phyloP scores from a whole-genome alignment of 2,329 filamentous ascomycete genomes.

The Aspergillus ochraceus region DNA sequence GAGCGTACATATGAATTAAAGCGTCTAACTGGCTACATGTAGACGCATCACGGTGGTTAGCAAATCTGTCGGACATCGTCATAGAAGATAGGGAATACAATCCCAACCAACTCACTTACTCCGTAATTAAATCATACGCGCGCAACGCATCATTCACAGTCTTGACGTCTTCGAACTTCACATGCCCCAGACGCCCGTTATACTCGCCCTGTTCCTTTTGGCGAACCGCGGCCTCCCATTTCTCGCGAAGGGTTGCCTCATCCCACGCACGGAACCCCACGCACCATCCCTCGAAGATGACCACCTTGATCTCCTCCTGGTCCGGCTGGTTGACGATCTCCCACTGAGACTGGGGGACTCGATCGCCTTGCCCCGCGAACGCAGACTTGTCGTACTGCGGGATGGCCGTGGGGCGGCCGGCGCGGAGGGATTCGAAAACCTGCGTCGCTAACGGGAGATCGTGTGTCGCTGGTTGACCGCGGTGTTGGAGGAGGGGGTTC shows the following conservation, averaged over 20 bases:
- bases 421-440: slow-evolving; percentile 62
- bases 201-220: slow-evolving; percentile 52
- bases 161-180: slow-evolving; percentile 56
- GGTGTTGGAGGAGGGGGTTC: slow-evolving; percentile 76
- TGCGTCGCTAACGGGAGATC: slow-evolving; percentile 65
- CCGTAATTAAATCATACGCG: slow-evolving; percentile 60
- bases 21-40: slow-evolving; percentile 55
- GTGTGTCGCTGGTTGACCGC: slow-evolving; percentile 82
- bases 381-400: slow-evolving; percentile 84
- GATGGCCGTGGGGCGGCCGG: slow-evolving; percentile 57
- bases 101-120: slow-evolving; percentile 34
- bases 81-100: background rate
- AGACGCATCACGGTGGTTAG: slow-evolving; percentile 7
- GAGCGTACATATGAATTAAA: slow-evolving; percentile 61
- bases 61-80: background rate
- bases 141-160: slow-evolving; percentile 61
- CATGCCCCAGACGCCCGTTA: slow-evolving; percentile 53
- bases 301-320: slow-evolving; percentile 52
- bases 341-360: slow-evolving; percentile 65
- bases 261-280: slow-evolving; percentile 73
- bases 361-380: slow-evolving; percentile 74
- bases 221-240: slow-evolving; percentile 51
- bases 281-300: slow-evolving; percentile 90
- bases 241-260: slow-evolving; percentile 55
- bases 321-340: slow-evolving; percentile 46